These are phyloP conservation scores for Histomonas meleagridis DNA, from an alignment of 208 protist genomes.

Conservation along the genomic window DNA sequence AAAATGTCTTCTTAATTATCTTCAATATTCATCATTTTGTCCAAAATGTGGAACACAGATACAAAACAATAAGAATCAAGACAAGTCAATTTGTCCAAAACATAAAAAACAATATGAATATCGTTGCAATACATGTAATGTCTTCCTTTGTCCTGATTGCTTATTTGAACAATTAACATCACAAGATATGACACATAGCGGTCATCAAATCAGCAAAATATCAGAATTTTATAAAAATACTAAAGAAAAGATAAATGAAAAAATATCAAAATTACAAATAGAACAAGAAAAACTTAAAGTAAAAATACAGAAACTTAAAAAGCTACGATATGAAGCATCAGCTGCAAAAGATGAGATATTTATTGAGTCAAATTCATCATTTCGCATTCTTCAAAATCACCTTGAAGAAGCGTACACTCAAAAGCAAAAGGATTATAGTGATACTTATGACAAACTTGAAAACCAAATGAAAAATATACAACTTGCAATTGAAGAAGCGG, in stretches of 20 bases:
- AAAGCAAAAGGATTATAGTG: neutral
- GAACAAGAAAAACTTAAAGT: neutral
- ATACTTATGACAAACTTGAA: neutral
- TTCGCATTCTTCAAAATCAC: neutral
- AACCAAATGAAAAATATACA: neutral
- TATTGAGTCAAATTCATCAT: neutral
- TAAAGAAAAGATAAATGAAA: neutral
- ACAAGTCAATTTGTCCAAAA: neutral
- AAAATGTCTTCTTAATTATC: neutral
- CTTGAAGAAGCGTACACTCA: neutral
- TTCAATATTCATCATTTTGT: neutral
- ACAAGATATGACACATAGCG: neutral
- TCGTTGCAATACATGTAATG: neutral
- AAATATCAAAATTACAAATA: neutral
- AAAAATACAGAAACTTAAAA: neutral
- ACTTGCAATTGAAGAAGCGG: neutral
- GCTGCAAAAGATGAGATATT: neutral
- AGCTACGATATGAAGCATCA: neutral
- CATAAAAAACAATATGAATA: neutral
- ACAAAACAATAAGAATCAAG: neutral
- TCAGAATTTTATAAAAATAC: neutral
- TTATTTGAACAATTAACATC: neutral
- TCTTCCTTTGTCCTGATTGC: neutral
- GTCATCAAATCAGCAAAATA: neutral
- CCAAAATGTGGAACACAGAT: neutral